phyloP scores from a whole-genome alignment of 2,329 filamentous ascomycete species.

The Blumeria hordei region DNA sequence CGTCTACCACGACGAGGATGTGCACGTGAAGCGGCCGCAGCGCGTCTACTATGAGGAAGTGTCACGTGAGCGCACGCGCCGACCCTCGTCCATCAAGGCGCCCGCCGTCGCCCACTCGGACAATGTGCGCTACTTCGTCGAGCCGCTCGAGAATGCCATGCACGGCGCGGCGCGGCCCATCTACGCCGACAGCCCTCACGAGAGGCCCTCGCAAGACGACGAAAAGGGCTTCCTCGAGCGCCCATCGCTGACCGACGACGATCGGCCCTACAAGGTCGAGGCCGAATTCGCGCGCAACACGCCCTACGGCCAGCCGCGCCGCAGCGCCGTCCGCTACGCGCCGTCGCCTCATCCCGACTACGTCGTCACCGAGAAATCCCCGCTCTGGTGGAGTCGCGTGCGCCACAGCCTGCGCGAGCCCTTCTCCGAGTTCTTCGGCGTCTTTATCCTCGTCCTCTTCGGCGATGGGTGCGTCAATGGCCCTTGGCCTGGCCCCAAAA shows the following conservation, averaged over 20 bases:
- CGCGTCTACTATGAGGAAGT: neutral
- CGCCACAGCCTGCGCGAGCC: constrained; percentile 9
- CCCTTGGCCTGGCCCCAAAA: neutral
- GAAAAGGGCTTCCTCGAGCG: neutral
- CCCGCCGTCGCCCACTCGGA: neutral
- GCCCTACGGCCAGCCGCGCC: too few relatives aligned
- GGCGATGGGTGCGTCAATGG: constrained; percentile 28
- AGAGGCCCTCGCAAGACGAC: neutral
- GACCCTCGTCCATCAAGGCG: neutral
- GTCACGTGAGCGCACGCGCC: neutral
- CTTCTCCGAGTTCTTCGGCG: constrained; percentile 44
- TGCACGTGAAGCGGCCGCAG: neutral
- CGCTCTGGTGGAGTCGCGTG: constrained; percentile 9
- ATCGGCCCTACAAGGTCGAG: too few relatives aligned
- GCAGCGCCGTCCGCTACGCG: too few relatives aligned
- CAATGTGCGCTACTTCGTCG: neutral
- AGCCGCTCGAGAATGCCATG: neutral
- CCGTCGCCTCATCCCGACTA: too few relatives aligned
- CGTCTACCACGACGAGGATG: neutral
- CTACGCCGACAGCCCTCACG: neutral
- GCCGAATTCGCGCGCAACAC: too few relatives aligned
- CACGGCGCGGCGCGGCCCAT: neutral
- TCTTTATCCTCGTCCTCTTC: constrained; percentile 43
- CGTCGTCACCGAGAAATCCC: too few relatives aligned
- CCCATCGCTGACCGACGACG: too few relatives aligned